Evolutionary conservation across 192 early-diverging fungal genomes (phyloP).

Genomic region (Entophlyctis luteolus): DNA sequence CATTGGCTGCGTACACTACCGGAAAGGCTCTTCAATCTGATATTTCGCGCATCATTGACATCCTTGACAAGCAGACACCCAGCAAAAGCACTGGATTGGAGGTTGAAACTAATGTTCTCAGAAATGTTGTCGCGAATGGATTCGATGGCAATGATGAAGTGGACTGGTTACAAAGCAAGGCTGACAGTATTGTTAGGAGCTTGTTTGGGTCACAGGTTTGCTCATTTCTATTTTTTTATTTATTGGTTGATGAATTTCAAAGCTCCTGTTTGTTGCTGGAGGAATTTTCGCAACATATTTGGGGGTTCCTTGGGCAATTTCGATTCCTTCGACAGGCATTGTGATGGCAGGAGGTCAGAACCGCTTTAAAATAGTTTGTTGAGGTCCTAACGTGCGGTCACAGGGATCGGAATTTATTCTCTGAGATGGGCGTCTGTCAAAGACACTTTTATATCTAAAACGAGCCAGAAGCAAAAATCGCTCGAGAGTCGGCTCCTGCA

Average conservation of each 20-base stretch:
- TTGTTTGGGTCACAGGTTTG: conserved; percentile 33
- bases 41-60: conserved; percentile 21
- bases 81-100: conserved; percentile 8
- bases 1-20: conserved; percentile 9
- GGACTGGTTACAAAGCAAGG: conserved; percentile 30
- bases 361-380: too few relatives aligned
- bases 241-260: not conserved
- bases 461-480: conserved; percentile 32
- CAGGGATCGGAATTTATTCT: conserved; percentile 31
- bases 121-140: conserved; percentile 34
- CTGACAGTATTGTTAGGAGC: conserved; percentile 28
- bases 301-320: conserved; percentile 37
- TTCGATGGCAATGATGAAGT: conserved; percentile 30
- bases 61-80: conserved; percentile 28
- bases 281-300: conserved; percentile 34
- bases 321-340: conserved; percentile 27
- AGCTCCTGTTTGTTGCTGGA: conserved; percentile 17
- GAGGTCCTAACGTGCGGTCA: too few relatives aligned
- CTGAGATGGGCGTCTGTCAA: conserved; percentile 29
- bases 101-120: conserved; percentile 34
- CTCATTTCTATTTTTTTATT: not conserved
- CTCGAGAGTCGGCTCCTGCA: conserved; percentile 31
- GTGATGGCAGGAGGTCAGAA: too few relatives aligned
- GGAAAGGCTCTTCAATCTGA: conserved; percentile 30
- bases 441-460: conserved; percentile 28